A percentile compares a stretch with the other conserved stretches of the same genome.
phyloP scores from a whole-genome alignment of 345 rosid species.

The Trapa bicornis region DNA sequence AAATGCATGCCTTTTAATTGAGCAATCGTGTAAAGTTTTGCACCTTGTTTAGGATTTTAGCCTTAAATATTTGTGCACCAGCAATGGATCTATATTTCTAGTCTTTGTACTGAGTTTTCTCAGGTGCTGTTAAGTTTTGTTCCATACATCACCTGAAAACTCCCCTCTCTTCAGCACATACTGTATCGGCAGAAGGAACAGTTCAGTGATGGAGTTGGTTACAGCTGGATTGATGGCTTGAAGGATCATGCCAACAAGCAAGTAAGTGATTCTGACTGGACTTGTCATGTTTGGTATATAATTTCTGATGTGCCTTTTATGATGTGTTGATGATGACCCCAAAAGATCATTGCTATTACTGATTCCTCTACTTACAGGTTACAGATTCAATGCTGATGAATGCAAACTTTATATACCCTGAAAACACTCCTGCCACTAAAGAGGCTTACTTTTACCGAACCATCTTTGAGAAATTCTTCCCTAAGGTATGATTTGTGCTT shows the following conservation, averaged over 20 bases:
- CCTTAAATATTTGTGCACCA: neutral
- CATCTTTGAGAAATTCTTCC: constrained; percentile 88
- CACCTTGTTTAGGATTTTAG: too few species aligned
- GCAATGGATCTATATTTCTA: neutral
- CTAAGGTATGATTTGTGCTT: constrained; percentile 42
- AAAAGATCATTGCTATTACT: neutral
- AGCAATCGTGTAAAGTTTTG: too few species aligned
- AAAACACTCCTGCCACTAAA: constrained; percentile 75
- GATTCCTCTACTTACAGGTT: constrained; percentile 31
- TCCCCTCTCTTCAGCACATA: constrained; percentile 41
- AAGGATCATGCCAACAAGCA: constrained; percentile 66
- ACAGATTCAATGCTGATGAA: constrained; percentile 73
- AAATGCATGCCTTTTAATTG: too few species aligned
- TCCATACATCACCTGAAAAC: neutral
- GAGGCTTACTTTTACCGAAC: constrained; percentile 87
- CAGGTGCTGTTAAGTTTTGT: neutral
- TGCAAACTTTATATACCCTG: constrained; percentile 60
- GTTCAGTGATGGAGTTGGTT: constrained; percentile 96
- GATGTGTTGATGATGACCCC: neutral
- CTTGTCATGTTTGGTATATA: neutral
- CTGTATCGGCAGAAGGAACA: constrained; percentile 96
- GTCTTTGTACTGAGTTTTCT: constrained; percentile 6
- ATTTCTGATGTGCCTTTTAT: neutral
- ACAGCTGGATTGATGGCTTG: constrained; percentile 97
- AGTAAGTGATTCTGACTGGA: constrained; percentile 20